phyloP scores from a whole-genome alignment of 768 basidiomycete genomes.

The Rhodotorula sphaerocarpa region DNA sequence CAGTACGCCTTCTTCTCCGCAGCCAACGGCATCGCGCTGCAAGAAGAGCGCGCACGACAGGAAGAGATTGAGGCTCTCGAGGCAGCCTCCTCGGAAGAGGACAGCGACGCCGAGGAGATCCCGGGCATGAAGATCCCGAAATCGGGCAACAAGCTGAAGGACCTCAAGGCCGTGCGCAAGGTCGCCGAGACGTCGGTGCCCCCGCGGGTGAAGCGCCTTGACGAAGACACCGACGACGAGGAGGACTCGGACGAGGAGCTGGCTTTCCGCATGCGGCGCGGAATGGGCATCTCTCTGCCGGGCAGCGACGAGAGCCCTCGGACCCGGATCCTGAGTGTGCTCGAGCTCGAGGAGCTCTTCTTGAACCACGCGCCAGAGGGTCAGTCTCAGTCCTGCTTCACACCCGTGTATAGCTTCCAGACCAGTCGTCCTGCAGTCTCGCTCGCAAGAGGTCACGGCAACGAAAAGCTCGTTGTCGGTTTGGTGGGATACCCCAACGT shows the following conservation, averaged over 20 bases:
- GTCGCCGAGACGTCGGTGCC: slow-evolving; percentile 46
- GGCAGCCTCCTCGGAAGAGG: slow-evolving; percentile 38
- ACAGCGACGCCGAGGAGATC: slow-evolving; percentile 37
- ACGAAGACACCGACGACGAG: slow-evolving; percentile 15
- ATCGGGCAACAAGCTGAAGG: slow-evolving; percentile 45
- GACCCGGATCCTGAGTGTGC: slow-evolving; percentile 69
- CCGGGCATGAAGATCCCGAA: slow-evolving; percentile 36
- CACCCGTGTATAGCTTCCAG: too few relatives aligned
- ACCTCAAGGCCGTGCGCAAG: slow-evolving; percentile 14
- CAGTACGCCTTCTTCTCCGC: slow-evolving; percentile 91
- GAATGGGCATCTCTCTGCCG: slow-evolving; percentile 27
- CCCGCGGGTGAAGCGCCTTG: neutral
- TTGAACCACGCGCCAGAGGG: slow-evolving; percentile 61
- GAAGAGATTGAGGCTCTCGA: slow-evolving; percentile 37
- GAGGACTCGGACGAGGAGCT: slow-evolving; percentile 25
- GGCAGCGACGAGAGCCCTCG: slow-evolving; percentile 43
- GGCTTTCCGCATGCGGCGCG: slow-evolving; percentile 14
- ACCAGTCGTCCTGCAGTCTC: slow-evolving; percentile 5
- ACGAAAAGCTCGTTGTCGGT: slow-evolving; percentile 62
- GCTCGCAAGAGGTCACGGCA: slow-evolving; percentile 51
- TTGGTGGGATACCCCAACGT: slow-evolving; percentile 98
- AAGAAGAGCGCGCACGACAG: slow-evolving; percentile 55
- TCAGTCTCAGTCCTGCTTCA: neutral
- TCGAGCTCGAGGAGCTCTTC: slow-evolving; percentile 81
- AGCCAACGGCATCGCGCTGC: slow-evolving; percentile 71